A percentile compares a stretch with the other conserved stretches of the same genome.
These are phyloP conservation scores for Ganoderma sinense DNA, from an alignment of 1,284 basidiomycete species.

Conservation along the genomic window DNA sequence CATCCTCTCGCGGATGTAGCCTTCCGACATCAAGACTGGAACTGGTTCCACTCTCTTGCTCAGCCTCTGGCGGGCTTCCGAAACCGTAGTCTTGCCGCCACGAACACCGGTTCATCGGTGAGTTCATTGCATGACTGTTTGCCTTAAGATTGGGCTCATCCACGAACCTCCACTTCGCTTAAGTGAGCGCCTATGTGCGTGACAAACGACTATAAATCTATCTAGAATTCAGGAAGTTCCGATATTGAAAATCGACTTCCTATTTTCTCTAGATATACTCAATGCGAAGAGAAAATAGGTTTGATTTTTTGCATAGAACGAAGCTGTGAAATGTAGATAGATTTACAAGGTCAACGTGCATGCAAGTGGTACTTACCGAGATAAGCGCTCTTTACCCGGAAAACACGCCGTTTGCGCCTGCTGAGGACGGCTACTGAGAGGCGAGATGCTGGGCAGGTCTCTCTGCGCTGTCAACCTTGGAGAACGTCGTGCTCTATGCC, in stretches of 20 bases:
- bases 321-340: background rate
- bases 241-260: background rate
- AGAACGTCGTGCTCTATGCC: background rate
- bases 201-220: background rate
- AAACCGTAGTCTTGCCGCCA: too few relatives aligned
- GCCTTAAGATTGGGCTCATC: background rate
- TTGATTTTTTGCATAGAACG: background rate
- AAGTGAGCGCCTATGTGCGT: background rate
- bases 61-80: too few relatives aligned
- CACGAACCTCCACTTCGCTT: background rate
- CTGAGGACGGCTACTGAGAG: background rate
- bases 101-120: too few relatives aligned
- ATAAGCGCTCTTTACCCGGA: background rate
- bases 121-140: too few relatives aligned
- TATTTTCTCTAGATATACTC: background rate
- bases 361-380: background rate
- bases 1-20: too few relatives aligned
- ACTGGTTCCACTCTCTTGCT: too few relatives aligned
- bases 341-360: background rate
- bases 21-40: too few relatives aligned
- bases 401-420: background rate
- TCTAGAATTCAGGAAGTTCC: background rate
- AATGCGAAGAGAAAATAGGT: background rate
- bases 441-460: background rate
- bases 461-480: background rate